Evolutionary conservation across 208 protist genomes (phyloP), one percentile per base, ranked within the genome.

Genomic region (Acanthamoeba healyi): DNA sequence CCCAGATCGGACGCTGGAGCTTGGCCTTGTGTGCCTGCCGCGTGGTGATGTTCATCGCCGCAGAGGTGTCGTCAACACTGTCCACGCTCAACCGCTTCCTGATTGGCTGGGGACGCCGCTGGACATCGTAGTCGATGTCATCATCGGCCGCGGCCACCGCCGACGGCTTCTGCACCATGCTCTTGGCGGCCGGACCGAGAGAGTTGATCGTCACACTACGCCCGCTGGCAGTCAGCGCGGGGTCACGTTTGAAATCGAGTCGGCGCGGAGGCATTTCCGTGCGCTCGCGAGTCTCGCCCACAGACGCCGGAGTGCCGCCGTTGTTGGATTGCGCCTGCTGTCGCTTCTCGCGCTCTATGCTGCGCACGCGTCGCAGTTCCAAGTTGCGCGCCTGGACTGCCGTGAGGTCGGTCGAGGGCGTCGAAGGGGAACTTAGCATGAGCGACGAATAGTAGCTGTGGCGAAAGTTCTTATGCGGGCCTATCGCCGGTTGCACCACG

Each of bases 371-470:
- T 46, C 67, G 67, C 67, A 46, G 32, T 9, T 79, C 67, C n/a
- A 19, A 38, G 67, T 79, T 79, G 32, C 67, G 67, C 12, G 67
- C 67, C 67, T 46, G 67, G 36, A 58, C 46, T n/a, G 77, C 44
- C 32, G 38, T 24, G 24, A 58, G 42, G 40, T 40, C 26, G 44
- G 44, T 40, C 24, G 40, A 61, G 26, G 77, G 77, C 29, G 22
- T 26, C 77, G 77, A 86, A 22, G 77, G 77, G 24, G 77, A 49
- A 44, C 58, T 40, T 24, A 86, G 77, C 77, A 38, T 51, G 29
- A 86, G 77, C 40, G 77, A 86, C 15, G 77, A 51, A 44, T 86
- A 86, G 44, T 86, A 86, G 44, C 77, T 86, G 77, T 32, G 5
- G n/a, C 77, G 77, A 9, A 42, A 86, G 46, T 86, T 38, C 77